Percentiles rank a stretch among this genome's conserved stretches.
Conservation (phyloP, 1,139 yeast genomes). For the Debaryomyces psychrophilus region DNA sequence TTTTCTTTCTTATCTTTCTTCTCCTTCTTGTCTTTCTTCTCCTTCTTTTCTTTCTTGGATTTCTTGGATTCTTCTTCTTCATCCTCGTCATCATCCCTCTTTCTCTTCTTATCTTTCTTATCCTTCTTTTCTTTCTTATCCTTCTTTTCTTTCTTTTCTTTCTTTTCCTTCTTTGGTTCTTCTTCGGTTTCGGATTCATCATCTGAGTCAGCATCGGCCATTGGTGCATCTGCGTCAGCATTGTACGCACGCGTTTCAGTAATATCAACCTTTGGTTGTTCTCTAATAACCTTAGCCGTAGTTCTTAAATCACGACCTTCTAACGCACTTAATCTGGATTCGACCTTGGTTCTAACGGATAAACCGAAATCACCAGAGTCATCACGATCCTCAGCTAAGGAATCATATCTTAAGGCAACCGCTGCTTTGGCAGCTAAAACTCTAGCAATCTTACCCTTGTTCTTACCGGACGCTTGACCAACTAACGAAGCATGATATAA, state of each 20-base stretch:
- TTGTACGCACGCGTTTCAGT: constrained; percentile 86
- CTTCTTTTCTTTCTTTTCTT: constrained; percentile 49
- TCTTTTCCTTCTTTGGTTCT: constrained; percentile 47
- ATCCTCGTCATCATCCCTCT: constrained; percentile 20
- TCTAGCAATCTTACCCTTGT: constrained; percentile 98
- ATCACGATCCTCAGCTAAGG: constrained; percentile 94
- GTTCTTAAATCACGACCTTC: constrained; percentile 95
- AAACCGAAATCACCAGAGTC: constrained; percentile 94
- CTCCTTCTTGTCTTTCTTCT: constrained; percentile 36
- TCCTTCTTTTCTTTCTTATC: constrained; percentile 37
- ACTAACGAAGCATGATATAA: constrained; percentile 96
- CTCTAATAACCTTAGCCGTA: constrained; percentile 73
- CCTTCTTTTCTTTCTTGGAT: constrained; percentile 51
- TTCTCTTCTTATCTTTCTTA: constrained; percentile 25
- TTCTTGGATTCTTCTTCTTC: constrained; percentile 32
- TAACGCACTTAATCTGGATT: constrained; percentile 88
- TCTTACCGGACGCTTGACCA: constrained; percentile 94
- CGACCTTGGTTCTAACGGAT: constrained; percentile 90
- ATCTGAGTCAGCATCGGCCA: constrained; percentile 40
- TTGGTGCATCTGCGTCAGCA: constrained; percentile 84
- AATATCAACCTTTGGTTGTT: constrained; percentile 80
- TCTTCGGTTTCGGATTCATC: constrained; percentile 56
- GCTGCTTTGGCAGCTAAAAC: constrained; percentile 99
- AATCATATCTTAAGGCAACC: constrained; percentile 93
- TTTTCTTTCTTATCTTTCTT: constrained; percentile 40